Evolutionary conservation across 345 rosid species (phyloP).

Genomic region (Carallia pectinifolia): DNA sequence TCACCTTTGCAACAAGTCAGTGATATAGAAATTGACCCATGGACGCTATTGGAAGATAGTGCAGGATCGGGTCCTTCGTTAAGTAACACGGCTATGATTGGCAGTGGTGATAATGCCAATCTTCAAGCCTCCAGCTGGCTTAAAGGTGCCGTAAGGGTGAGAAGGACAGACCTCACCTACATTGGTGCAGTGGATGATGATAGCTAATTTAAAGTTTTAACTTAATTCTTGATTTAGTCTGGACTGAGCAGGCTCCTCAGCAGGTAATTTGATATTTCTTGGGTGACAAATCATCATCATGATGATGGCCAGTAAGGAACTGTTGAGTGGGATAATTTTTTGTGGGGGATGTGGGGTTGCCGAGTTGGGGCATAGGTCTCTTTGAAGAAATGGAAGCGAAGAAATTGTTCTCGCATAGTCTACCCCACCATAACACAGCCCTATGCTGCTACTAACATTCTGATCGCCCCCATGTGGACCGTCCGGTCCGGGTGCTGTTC

Average conservation of each 20-base stretch:
- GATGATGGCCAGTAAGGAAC: slow-evolving; percentile 18
- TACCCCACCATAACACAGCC: slow-evolving; percentile 9
- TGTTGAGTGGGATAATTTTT: slow-evolving; percentile 28
- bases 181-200: slow-evolving; percentile 91
- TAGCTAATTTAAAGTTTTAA: slow-evolving; percentile 48
- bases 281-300: slow-evolving; percentile 17
- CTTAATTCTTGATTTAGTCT: slow-evolving; percentile 34
- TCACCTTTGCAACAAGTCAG: slow-evolving; percentile 49
- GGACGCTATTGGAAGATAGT: slow-evolving; percentile 94
- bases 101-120: slow-evolving; percentile 67
- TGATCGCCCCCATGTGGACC: slow-evolving; percentile 34
- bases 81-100: slow-evolving; percentile 42
- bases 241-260: slow-evolving; percentile 26
- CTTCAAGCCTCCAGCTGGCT: slow-evolving; percentile 89
- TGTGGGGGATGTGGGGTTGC: not conserved
- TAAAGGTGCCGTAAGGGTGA: slow-evolving; percentile 89
- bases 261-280: slow-evolving; percentile 27
- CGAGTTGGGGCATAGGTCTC: not conserved
- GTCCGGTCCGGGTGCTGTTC: slow-evolving; percentile 34
- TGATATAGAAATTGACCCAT: slow-evolving; percentile 76
- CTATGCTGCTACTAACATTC: slow-evolving; percentile 33
- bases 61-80: slow-evolving; percentile 68
- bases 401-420: slow-evolving; percentile 13
- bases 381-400: slow-evolving; percentile 9
- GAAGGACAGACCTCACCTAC: slow-evolving; percentile 80